Base-by-base conservation (phyloP, 2,329 filamentous ascomycete genomes). In the Fusarium brachygibbosum region DNA sequence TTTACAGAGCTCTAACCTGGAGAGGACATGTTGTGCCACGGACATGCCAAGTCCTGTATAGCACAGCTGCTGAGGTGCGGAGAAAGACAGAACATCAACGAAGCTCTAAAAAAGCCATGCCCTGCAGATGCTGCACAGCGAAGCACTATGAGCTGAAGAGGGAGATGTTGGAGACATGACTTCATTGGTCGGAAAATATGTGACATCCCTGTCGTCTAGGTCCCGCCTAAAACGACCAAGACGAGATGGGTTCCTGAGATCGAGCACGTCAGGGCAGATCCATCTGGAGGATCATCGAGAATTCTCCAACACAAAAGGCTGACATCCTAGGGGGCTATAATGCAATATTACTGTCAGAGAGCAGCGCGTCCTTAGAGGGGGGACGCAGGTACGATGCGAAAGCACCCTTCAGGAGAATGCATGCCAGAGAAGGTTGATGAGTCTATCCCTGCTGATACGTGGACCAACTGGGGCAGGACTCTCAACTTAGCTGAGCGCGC, bases 171-270 rank as follows among this genome's bases (percentile, higher is more conserved):
- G 63, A 58, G 19, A 14, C 13, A 37, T 41, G 25, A 35, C 19
- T 51, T 69, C 35, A 69, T 61, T 69, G 48, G 65, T 28, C 49
- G 46, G 35, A 41, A 42, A 41, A 38, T 54, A 52, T 28, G 21
- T 49, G 21, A 34, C 21, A 66, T 44, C 65, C 59, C 41, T 66
- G 50, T 38, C 31, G 17, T 12, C 23, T 37, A 41, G 35, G 32
- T 32, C 35, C 48, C 48, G 37, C 38, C 37, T 41, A 53, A 56
- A 57, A 51, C 31, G 50, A 25, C 21, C 42, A 35, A 38, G 40
- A 63, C 63, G 32, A 59, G 58, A 50, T 41, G 46, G 34, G 35
- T 41, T 45, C 45, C 40, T 51, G 12, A 51, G 34, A 46, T 64
- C 48, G 34, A 38, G 48, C 48, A 51, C 48, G 48, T 51, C 35